These are phyloP conservation scores for Zoysia matrella DNA, from an alignment of 202 grass and related monocot species.

Conservation along the genomic window DNA sequence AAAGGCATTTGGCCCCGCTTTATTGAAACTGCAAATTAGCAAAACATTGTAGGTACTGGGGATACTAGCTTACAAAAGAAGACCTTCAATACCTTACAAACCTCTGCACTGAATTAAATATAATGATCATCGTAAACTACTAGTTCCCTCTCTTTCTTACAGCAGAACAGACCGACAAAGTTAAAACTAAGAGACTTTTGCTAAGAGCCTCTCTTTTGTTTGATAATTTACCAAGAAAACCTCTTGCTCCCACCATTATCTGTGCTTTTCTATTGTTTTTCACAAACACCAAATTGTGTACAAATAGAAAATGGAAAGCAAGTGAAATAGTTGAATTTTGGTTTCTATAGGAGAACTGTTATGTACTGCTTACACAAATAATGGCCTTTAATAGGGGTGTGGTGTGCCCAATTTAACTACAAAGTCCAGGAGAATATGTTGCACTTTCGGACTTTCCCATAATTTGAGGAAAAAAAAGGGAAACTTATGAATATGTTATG, in stretches of 20 bases:
- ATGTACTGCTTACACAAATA: neutral
- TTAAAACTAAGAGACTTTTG: no score
- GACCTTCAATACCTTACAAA: no score
- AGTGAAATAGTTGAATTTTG: neutral
- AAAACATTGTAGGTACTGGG: no score
- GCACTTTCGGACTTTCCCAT: neutral
- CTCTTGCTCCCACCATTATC: neutral
- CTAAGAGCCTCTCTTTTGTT: no score
- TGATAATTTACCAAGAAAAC: neutral
- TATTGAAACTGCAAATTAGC: no score
- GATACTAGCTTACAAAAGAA: no score
- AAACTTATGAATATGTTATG: neutral
- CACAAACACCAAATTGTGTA: no score
- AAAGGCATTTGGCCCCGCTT: no score
- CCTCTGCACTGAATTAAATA: no score
- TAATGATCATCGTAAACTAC: no score
- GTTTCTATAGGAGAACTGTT: neutral
- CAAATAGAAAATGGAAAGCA: neutral
- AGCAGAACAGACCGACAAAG: no score
- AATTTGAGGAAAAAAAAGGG: neutral
- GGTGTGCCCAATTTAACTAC: neutral
- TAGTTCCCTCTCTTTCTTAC: no score
- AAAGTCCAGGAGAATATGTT: neutral
- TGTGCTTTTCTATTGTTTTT: neutral
- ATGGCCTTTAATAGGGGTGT: neutral